Conservation (phyloP, 371 early-diverging fungal species). For the Entomophthora muscae region DNA sequence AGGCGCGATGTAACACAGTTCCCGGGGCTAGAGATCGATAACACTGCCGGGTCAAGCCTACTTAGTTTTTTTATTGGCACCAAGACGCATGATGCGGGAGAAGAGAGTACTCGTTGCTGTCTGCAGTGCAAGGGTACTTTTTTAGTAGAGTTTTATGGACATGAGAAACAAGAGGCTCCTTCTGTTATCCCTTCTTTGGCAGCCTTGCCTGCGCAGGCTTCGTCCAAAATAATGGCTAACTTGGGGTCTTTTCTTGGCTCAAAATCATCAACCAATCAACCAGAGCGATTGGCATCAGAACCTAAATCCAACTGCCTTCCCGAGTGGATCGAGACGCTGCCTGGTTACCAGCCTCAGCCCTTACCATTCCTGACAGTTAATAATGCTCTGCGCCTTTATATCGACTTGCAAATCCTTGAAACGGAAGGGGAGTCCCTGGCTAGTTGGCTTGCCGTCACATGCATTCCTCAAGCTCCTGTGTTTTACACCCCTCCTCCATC, state of each 20-base stretch:
- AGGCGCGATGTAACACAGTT: not conserved
- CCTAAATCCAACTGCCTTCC: not conserved
- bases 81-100: not conserved
- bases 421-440: conserved; percentile 1
- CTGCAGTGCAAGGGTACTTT: conserved; percentile 6
- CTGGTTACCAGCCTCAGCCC: not conserved
- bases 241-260: not conserved
- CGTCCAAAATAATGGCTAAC: not conserved
- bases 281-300: not conserved
- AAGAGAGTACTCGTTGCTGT: not conserved
- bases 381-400: conserved; percentile 5
- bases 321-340: not conserved
- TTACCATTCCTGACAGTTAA: not conserved
- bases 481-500: not conserved
- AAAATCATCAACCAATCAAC: not conserved
- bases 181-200: not conserved
- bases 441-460: conserved; percentile 1
- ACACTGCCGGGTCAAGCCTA: not conserved
- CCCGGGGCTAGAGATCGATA: not conserved
- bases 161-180: not conserved
- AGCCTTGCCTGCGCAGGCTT: not conserved
- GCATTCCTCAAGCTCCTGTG: conserved; percentile 2
- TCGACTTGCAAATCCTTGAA: not conserved
- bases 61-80: not conserved
- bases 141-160: conserved; percentile 7